Percentiles rank a stretch among this genome's conserved stretches.
phyloP scores from a whole-genome alignment of 2,329 filamentous ascomycete genomes.

The Cephalotrichum gorgonifer region DNA sequence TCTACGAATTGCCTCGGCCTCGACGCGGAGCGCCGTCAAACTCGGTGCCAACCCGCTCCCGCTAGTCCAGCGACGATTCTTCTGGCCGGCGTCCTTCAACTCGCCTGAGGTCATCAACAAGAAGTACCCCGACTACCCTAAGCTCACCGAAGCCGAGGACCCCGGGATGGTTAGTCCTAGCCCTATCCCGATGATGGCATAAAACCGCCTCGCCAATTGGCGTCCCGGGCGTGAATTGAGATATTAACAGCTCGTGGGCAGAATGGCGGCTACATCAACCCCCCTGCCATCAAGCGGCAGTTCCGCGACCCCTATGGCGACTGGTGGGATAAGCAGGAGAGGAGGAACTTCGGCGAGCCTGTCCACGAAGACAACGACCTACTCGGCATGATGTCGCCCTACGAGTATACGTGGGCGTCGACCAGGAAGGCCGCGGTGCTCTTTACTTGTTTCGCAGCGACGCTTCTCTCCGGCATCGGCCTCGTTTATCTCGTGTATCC shows the following conservation, averaged over 20 bases:
- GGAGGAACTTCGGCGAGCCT: slow-evolving; percentile 92
- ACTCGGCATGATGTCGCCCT: slow-evolving; percentile 77
- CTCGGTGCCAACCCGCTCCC: slow-evolving; percentile 27
- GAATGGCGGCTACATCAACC: slow-evolving; percentile 81
- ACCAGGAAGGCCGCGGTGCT: slow-evolving; percentile 60
- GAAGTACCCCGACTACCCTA: slow-evolving; percentile 38
- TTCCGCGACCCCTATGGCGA: slow-evolving; percentile 86
- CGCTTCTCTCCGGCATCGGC: slow-evolving; percentile 55
- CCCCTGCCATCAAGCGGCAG: slow-evolving; percentile 71
- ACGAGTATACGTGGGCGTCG: slow-evolving; percentile 77
- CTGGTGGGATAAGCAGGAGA: slow-evolving; percentile 98
- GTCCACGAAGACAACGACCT: slow-evolving; percentile 95
- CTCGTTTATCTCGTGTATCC: slow-evolving; percentile 61
- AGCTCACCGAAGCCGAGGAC: slow-evolving; percentile 49
- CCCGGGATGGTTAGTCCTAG: slow-evolving; percentile 50
- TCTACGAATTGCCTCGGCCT: slow-evolving; percentile 43
- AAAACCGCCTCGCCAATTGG: slow-evolving; percentile 14
- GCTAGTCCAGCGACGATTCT: slow-evolving; percentile 45
- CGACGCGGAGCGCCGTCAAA: slow-evolving; percentile 15
- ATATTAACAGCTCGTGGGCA: slow-evolving; percentile 21
- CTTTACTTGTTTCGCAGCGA: slow-evolving; percentile 55
- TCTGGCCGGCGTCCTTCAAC: slow-evolving; percentile 39
- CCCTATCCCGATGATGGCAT: not conserved
- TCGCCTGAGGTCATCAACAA: slow-evolving; percentile 36
- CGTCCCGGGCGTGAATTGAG: not conserved